These are phyloP conservation scores for Umbelopsis vinacea DNA, from an alignment of 192 early-diverging fungal genomes.

Conservation along the genomic window DNA sequence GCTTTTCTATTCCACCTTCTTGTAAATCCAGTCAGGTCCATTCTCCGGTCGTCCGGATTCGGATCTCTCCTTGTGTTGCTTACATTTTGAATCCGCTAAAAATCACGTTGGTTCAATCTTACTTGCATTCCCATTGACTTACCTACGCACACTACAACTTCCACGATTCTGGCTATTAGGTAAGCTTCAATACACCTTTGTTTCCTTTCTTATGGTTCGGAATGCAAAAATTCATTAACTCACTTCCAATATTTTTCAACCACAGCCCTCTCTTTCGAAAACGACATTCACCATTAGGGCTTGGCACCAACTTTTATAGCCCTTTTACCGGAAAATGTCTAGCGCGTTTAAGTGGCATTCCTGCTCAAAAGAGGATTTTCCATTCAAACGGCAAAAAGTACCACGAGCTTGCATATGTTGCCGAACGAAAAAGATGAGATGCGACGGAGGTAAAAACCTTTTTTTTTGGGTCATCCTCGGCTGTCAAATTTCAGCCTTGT, in stretches of 20 bases:
- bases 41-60: conserved; percentile 20
- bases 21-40: conserved; percentile 14
- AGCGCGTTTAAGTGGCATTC: conserved; percentile 21
- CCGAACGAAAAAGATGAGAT: conserved; percentile 30
- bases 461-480: background rate
- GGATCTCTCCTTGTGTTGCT: conserved; percentile 6
- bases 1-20: background rate
- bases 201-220: background rate
- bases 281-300: conserved; percentile 13
- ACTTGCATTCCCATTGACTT: background rate
- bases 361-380: conserved; percentile 24
- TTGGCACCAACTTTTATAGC: background rate
- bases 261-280: background rate
- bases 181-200: background rate
- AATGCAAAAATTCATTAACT: background rate
- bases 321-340: conserved; percentile 17
- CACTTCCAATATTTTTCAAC: background rate
- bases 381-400: conserved; percentile 20
- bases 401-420: conserved; percentile 19
- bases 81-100: conserved; percentile 5
- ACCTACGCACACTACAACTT: background rate
- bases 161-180: background rate
- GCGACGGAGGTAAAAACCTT: conserved; percentile 20
- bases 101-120: background rate
- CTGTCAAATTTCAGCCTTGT: conserved; percentile 12